Base-by-base conservation (phyloP, 129 eudicot species). In the Erigeron canadensis region DNA sequence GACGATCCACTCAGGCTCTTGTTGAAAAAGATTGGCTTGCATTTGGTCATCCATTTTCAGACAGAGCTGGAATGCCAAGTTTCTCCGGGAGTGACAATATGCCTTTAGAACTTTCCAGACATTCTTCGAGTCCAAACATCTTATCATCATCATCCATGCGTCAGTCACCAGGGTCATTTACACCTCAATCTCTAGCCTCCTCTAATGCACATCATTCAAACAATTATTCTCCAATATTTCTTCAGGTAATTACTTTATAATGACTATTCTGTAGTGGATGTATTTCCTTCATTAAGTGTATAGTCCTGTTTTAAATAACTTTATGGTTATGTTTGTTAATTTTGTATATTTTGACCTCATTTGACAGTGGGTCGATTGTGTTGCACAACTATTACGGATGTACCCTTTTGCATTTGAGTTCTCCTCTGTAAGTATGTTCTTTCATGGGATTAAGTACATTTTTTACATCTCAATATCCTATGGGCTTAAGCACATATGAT, bases 21-120 rank as follows among this genome's bases (percentile, higher is more conserved):
- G 88, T 95, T 56, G 99, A 95, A 71, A 95, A 95, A 71, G 99
- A 95, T 72, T 90, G 97, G 97, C 94, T 95, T 69, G 90, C 99
- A 34, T 95, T 90, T 86, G 99, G 99, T 38, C 99, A 95, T 86
- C 96, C 97, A 38, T 95, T 95, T 90, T 81, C 99, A 73, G 99
- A 95, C 55, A 89, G 99, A 59, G 70, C 82, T 55, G 99, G 95
- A 70, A 72, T 88, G 80, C 99, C 97, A 48, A 79, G 84, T 67
- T 73, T 84, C 56, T 68, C 85, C 23, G 97, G 86, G 65, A 83
- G 85, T 76, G 91, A 87, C 50, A 73, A 67, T 67, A 58, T 83
- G 77, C 88, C 94, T 16, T 48, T 71, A 79, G 97, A 95, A 68
- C 78, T 90, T 22, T 39, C 90, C n/a, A 77, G 97, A 60, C 96